Evolutionary conservation across 2,329 filamentous ascomycete genomes (phyloP), one percentile per base, ranked within the genome.

Genomic region (Neofusicoccum sp.): DNA sequence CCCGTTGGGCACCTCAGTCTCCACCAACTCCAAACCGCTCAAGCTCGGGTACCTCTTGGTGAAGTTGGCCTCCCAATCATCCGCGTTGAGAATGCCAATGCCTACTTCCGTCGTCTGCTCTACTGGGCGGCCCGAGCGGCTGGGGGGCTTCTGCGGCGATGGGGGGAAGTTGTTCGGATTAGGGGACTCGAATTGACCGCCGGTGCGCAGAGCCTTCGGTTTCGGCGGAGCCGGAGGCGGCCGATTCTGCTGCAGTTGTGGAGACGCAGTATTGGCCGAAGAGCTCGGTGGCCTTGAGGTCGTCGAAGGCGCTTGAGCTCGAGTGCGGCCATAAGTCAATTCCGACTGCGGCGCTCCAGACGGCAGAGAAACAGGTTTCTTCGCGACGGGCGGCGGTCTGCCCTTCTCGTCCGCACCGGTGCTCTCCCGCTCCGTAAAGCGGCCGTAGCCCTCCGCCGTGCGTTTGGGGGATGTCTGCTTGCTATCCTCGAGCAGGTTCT

Each of bases 371-470:
- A 45, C 33, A 5, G 45, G 44, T 20, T 51, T 51, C 20, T 58
- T 54, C n/a, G 36, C 60, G 6, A 44, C 60, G 6, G 44, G 20
- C 14, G 60, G 58, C 3, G 51, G 51, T 7, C 43, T 56, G 14
- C 51, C 38, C 31, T 61, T 61, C 6, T 61, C 59, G 14, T 6
- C 51, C 16, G 31, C 30, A 58, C n/a, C 41, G 59, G 34, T 14
- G 26, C 26, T 26, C 9, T 59, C 47, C 87, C 34, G 26, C 6
- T 56, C 89, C 20, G 93, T 92, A 73, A 90, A 97, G 63, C 88
- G 88, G 6, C 95, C 95, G 71, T 98, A 98, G 0, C 93, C 93
- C 65, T 93, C 88, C 0, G 93, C 93, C 0, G 91, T 96, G 65
- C 87, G 86, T 30, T 85, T 83, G 12, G 78, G 76, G 1, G 82